phyloP scores from a whole-genome alignment of 2,329 filamentous ascomycete genomes.

The Simplicillium sp. region DNA sequence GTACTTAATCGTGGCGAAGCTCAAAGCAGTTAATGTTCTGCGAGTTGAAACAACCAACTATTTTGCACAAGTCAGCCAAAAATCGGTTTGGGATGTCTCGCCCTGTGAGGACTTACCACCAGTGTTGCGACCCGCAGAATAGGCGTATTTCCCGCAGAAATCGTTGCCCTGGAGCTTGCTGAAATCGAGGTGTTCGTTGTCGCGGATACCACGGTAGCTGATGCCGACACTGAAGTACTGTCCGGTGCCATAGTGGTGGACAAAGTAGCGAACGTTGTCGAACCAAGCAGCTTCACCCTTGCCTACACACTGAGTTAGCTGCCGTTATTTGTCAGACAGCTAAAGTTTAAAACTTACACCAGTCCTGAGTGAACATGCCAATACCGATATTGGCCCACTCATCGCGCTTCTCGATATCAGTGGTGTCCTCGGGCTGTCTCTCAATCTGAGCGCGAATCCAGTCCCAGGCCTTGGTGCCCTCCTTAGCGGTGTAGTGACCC shows the following conservation, averaged over 20 bases:
- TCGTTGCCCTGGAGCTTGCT: slow-evolving; percentile 8
- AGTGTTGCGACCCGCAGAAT: not conserved
- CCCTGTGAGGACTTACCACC: no score
- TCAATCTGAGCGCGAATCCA: slow-evolving; percentile 12
- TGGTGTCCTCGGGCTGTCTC: no score
- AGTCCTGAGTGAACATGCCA: slow-evolving; percentile 6
- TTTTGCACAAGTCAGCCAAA: no score
- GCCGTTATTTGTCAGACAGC: no score
- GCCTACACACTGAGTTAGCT: slow-evolving; percentile 3
- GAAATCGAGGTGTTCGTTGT: slow-evolving; percentile 11
- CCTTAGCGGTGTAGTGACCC: slow-evolving; percentile 11
- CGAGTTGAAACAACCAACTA: no score
- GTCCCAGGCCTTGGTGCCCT: slow-evolving; percentile 9
- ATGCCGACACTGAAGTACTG: slow-evolving; percentile 12
- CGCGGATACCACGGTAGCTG: slow-evolving; percentile 9
- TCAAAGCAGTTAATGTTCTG: no score
- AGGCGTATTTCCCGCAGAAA: slow-evolving; percentile 8
- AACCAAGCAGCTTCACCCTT: slow-evolving; percentile 8
- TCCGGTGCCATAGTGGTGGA: slow-evolving; percentile 4
- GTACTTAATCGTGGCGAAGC: no score
- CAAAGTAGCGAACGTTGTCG: slow-evolving; percentile 10
- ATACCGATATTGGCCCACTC: slow-evolving; percentile 10
- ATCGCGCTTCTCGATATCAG: slow-evolving; percentile 10
- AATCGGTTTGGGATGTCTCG: no score
- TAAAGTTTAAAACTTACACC: slow-evolving; percentile 5